Evolutionary conservation across 768 basidiomycete species (phyloP).

Genomic region (Kwoniella heveanensis): DNA sequence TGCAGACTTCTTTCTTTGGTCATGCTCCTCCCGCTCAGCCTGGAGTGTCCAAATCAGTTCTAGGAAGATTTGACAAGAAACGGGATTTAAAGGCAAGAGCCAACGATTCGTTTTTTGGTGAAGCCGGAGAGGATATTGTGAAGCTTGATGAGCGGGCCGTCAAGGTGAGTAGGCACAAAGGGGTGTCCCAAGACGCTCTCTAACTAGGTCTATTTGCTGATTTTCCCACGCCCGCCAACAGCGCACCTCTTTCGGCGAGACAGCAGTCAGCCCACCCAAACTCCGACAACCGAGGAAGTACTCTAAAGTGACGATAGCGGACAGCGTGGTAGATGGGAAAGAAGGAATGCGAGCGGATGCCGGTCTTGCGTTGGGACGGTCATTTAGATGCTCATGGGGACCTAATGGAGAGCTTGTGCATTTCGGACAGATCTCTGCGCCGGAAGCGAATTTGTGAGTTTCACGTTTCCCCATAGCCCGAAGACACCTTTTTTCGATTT

Average conservation of each 20-base stretch:
- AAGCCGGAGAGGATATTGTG: constrained; percentile 49
- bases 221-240: no score
- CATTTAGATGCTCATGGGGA: constrained; percentile 90
- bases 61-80: constrained; percentile 15
- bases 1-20: constrained; percentile 53
- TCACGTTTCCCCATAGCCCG: no score
- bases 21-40: constrained; percentile 1
- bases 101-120: constrained; percentile 51
- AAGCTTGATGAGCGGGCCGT: constrained; percentile 44
- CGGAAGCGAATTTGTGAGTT: constrained; percentile 57
- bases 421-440: constrained; percentile 64
- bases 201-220: no score
- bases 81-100: constrained; percentile 19
- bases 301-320: constrained; percentile 64
- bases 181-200: no score
- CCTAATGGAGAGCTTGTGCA: constrained; percentile 74
- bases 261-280: constrained; percentile 63
- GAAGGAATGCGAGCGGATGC: constrained; percentile 76
- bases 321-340: constrained; percentile 66
- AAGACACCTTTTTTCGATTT: no score
- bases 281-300: constrained; percentile 79
- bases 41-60: not conserved
- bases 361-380: constrained; percentile 79
- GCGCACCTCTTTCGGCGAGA: constrained; percentile 73
- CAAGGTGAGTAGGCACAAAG: constrained; percentile 51